Conservation (phyloP, 2,329 filamentous ascomycete genomes). For the Fusarium algeriense region DNA sequence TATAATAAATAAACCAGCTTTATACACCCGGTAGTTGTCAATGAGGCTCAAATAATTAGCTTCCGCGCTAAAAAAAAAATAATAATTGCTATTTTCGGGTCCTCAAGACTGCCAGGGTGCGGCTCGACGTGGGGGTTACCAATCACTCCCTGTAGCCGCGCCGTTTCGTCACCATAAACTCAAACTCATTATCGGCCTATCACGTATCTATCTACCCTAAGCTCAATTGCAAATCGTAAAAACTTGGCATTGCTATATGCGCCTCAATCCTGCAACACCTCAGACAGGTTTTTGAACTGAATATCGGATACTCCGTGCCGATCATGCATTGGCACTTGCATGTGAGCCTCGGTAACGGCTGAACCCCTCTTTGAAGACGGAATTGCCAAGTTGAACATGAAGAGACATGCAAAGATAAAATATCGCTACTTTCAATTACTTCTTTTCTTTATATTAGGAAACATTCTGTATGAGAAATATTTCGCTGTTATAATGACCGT, state of each 20-base stretch:
- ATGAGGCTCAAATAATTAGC: no score
- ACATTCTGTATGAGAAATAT: accelerated
- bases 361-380: background rate
- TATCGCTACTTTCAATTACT: accelerated
- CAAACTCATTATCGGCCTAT: background rate
- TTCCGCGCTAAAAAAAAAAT: no score
- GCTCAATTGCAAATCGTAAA: accelerated
- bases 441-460: accelerated
- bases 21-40: no score
- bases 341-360: conserved; percentile 25
- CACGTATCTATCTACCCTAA: background rate
- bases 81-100: no score
- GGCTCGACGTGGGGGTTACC: no score
- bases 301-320: conserved; percentile 1
- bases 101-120: no score
- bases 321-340: conserved; percentile 19
- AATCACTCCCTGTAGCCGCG: background rate
- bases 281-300: background rate
- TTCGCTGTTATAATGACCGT: background rate
- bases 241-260: background rate
- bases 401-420: background rate
- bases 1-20: no score
- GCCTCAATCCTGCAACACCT: background rate
- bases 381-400: background rate
- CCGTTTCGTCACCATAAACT: background rate